Evolutionary conservation across 78 protist genomes (phyloP).

Genomic region (Dictyostelium capitatum): DNA sequence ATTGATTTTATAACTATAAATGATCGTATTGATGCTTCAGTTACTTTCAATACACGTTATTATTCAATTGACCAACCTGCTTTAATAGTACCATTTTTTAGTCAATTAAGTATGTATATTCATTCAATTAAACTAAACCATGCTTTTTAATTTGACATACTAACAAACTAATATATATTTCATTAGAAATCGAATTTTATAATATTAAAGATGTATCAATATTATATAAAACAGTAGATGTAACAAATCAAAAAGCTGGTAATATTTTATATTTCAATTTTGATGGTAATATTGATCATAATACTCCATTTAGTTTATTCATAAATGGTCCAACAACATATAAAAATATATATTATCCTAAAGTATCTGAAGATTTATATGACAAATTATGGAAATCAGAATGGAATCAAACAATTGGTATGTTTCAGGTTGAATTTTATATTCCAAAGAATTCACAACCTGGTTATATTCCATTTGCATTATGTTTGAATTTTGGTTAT

Average conservation of each 20-base stretch:
- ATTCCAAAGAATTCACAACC: background rate
- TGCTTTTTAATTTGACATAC: background rate
- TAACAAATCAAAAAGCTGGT: slow-evolving; percentile 7
- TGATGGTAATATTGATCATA: background rate
- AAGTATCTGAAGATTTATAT: background rate
- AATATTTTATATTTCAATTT: slow-evolving; percentile 12
- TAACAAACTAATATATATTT: background rate
- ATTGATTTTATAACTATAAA: background rate
- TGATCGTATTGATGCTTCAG: background rate
- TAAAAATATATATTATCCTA: background rate
- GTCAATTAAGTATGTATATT: background rate
- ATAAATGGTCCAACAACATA: background rate
- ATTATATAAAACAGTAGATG: background rate
- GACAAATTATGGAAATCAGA: background rate
- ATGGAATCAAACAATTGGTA: background rate
- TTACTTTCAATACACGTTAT: background rate
- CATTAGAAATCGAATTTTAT: background rate
- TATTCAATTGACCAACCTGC: background rate
- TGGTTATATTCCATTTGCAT: background rate
- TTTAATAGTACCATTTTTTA: background rate
- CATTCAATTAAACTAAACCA: too few relatives aligned
- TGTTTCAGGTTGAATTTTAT: slow-evolving; percentile 1
- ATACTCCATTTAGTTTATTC: background rate
- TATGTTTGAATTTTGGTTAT: background rate
- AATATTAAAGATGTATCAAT: slow-evolving; percentile 6